Evolutionary conservation across 345 rosid species (phyloP).

Genomic region (Salix udensis): DNA sequence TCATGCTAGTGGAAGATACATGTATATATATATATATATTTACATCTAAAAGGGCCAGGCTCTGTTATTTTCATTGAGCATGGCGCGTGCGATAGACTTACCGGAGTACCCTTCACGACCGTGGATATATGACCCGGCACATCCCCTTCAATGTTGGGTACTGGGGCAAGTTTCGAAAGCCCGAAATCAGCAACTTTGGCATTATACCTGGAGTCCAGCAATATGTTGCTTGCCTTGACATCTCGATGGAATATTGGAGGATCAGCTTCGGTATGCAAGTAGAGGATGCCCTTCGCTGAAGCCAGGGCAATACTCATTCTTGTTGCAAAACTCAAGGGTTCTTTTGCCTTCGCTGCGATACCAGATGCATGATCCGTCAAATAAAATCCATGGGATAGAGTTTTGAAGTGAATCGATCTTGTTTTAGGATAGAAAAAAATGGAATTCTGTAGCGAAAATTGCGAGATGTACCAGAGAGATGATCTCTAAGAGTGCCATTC

Average conservation of each 20-base stretch:
- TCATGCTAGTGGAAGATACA: neutral
- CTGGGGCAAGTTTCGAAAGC: slow-evolving; percentile 84
- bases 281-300: slow-evolving; percentile 80
- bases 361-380: slow-evolving; percentile 6
- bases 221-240: slow-evolving; percentile 89
- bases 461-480: slow-evolving; percentile 60
- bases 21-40: too few species aligned
- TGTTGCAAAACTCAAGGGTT: slow-evolving; percentile 55
- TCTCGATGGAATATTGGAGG: slow-evolving; percentile 95
- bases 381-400: slow-evolving; percentile 1
- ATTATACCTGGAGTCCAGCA: slow-evolving; percentile 58
- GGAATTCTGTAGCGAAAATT: neutral
- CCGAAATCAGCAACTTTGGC: slow-evolving; percentile 99
- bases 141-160: slow-evolving; percentile 64
- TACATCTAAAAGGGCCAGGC: too few species aligned
- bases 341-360: slow-evolving; percentile 50
- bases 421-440: neutral
- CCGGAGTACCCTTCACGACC: slow-evolving; percentile 91
- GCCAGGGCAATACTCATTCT: slow-evolving; percentile 69
- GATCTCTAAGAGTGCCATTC: slow-evolving; percentile 85
- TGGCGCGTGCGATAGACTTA: slow-evolving; percentile 23
- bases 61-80: too few species aligned
- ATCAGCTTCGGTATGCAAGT: slow-evolving; percentile 86
- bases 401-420: neutral
- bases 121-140: slow-evolving; percentile 76